Percentiles rank a stretch among this genome's conserved stretches.
phyloP scores from a whole-genome alignment of 306 rosid species.

The Prosopis cineraria region DNA sequence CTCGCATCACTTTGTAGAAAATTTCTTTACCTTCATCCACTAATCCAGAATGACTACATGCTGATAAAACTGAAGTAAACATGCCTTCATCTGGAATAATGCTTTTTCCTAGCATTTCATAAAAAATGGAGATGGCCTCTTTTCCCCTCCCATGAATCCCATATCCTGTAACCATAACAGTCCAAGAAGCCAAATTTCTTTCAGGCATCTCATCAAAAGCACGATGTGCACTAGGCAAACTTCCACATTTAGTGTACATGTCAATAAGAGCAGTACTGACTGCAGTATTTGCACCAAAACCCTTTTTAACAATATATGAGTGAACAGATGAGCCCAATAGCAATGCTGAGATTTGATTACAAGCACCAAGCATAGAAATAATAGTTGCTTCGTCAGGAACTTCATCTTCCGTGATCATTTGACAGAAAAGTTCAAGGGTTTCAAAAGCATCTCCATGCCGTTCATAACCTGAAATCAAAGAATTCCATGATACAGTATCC shows the following conservation, averaged over 20 bases:
- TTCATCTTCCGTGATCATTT: constrained; percentile 44
- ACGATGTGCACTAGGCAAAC: constrained; percentile 44
- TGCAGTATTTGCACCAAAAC: constrained; percentile 45
- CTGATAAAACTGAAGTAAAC: constrained; percentile 59
- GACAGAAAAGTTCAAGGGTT: constrained; percentile 52
- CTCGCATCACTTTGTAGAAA: constrained; percentile 44
- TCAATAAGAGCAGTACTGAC: constrained; percentile 56
- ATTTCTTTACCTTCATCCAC: constrained; percentile 54
- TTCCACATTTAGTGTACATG: constrained; percentile 72
- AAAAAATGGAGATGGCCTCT: constrained; percentile 55
- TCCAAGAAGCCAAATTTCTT: constrained; percentile 59
- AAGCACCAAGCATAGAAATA: constrained; percentile 49
- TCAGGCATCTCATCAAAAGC: constrained; percentile 51
- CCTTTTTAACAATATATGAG: constrained; percentile 48
- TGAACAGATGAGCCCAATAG: constrained; percentile 52
- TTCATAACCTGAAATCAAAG: constrained; percentile 60
- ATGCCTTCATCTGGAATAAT: constrained; percentile 59
- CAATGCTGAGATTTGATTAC: constrained; percentile 55
- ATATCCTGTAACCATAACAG: constrained; percentile 59
- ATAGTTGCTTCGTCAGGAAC: constrained; percentile 58
- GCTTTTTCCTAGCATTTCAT: constrained; percentile 43
- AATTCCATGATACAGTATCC: constrained; percentile 60
- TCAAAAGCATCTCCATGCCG: constrained; percentile 50
- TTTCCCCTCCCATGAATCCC: constrained; percentile 63
- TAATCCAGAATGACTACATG: constrained; percentile 73